These are phyloP conservation scores for Rhytidhysteron rufulum DNA, from an alignment of 2,329 filamentous ascomycete species.

Conservation along the genomic window DNA sequence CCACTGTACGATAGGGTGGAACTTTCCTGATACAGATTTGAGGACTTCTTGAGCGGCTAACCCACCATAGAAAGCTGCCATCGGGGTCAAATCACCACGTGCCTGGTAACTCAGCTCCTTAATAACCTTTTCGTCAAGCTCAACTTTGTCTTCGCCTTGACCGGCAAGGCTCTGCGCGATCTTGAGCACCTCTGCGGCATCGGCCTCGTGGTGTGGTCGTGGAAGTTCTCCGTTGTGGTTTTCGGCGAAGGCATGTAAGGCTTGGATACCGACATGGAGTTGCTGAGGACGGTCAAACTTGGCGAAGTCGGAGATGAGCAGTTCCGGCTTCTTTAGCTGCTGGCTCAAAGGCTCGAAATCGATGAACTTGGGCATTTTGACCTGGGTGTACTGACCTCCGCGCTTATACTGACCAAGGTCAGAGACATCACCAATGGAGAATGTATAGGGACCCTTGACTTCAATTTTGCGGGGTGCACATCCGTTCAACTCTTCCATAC, in stretches of 20 bases:
- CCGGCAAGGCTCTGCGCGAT: conserved; percentile 71
- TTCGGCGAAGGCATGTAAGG: conserved; percentile 80
- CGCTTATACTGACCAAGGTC: conserved; percentile 81
- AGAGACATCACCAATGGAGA: conserved; percentile 92
- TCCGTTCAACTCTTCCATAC: conserved; percentile 84
- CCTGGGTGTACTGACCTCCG: conserved; percentile 87
- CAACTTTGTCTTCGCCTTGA: conserved; percentile 64
- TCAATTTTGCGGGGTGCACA: conserved; percentile 83
- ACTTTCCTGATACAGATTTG: conserved; percentile 97
- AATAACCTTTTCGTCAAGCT: conserved; percentile 88
- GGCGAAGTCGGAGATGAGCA: conserved; percentile 90
- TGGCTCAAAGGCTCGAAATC: conserved; percentile 79
- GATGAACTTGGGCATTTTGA: conserved; percentile 96
- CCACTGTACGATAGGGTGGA: conserved; percentile 92
- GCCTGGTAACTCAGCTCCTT: conserved; percentile 94
- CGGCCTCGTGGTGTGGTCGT: conserved; percentile 75
- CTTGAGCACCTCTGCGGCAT: conserved; percentile 73
- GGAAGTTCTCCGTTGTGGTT: conserved; percentile 69
- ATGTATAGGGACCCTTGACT: conserved; percentile 93
- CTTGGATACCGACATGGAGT: conserved; percentile 88
- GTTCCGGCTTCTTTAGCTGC: conserved; percentile 81
- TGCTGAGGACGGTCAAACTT: conserved; percentile 95
- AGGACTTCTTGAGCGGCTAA: conserved; percentile 90
- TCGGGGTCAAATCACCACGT: conserved; percentile 80
- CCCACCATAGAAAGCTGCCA: conserved; percentile 94